Base-by-base conservation (phyloP, 345 rosid species). In the Syzygium grande region DNA sequence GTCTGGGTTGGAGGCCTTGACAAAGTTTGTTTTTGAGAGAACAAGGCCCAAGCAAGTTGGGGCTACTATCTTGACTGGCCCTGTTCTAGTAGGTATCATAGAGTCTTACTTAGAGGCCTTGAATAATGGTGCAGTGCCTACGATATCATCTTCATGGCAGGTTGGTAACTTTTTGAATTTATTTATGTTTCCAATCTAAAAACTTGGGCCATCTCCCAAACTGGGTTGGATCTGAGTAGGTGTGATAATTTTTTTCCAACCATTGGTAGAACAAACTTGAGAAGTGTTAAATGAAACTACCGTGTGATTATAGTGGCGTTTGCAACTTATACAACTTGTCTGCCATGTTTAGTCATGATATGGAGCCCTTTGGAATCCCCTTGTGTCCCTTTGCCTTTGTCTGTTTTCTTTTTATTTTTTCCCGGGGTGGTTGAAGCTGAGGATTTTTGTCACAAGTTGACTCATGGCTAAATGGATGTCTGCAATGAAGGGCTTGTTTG, bases 141-240 rank as follows among this genome's bases (percentile, higher is more conserved):
- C 99, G 61, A 98, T 97, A 93, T 93, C 97, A 56, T 97, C 99
- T 49, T 97, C 99, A 22, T 98, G 99, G 99, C 98, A 98, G 99
- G 99, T 98, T 88, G 52, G 97, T 87, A 41, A 17, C 85, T 16
- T 55, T 41, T 85, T 59, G 49, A 11, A 79, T 23, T 17, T 63
- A 3, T 52, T 58, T 52, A 52, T 52, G 22, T 52, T 23, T 29
- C 46, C 34, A 29, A 84, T 51, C 15, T 53, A 10, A 84, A 84
- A 84, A 53, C 54, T 84, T 52, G 86, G 38, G 22, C 27, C 16
- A 46, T 49, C 85, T 49, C 56, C 56, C 10, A 1, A 84, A 16
- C 22, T 46, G 53, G 41, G 25, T n/a, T 51, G 41, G 85, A n/a
- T n/a, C 25, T 49, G 85, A 68, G 46, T 30, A 68, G 23, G 49